Conservation (phyloP, 2,329 filamentous ascomycete species). For the Cercospora zeae-maydis region DNA sequence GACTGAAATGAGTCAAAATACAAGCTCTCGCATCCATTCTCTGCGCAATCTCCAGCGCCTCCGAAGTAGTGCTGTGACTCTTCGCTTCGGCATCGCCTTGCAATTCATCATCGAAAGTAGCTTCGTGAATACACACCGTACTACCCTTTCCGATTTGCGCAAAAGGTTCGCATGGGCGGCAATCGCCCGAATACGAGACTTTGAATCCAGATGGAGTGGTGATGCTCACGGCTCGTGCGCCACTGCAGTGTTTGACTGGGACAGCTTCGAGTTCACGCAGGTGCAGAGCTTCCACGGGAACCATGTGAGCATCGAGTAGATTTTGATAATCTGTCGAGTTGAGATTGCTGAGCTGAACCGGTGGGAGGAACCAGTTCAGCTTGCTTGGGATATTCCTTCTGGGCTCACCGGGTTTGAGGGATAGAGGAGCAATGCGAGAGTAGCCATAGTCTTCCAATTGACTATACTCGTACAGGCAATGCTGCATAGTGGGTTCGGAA, state of each 20-base stretch:
- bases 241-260: slow-evolving; percentile 72
- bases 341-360: slow-evolving; percentile 24
- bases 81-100: slow-evolving; percentile 74
- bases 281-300: slow-evolving; percentile 50
- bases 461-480: slow-evolving; percentile 76
- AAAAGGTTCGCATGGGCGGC: slow-evolving; percentile 71
- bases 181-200: slow-evolving; percentile 91
- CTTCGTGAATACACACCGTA: slow-evolving; percentile 89
- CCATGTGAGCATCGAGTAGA: slow-evolving; percentile 20
- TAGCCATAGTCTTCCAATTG: slow-evolving; percentile 74
- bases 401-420: slow-evolving; percentile 36
- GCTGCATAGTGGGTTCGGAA: slow-evolving; percentile 66
- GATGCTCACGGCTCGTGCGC: slow-evolving; percentile 71
- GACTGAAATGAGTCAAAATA: slow-evolving; percentile 89
- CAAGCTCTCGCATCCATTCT: slow-evolving; percentile 76
- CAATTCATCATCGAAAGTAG: slow-evolving; percentile 89
- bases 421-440: slow-evolving; percentile 54
- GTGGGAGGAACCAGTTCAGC: slow-evolving; percentile 37
- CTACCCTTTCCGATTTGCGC: slow-evolving; percentile 66
- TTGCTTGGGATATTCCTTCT: slow-evolving; percentile 5
- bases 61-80: slow-evolving; percentile 82
- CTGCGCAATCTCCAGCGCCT: slow-evolving; percentile 74
- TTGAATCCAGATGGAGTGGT: slow-evolving; percentile 79
- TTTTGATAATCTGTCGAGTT: slow-evolving; percentile 25
- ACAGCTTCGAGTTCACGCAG: slow-evolving; percentile 65